phyloP scores from a whole-genome alignment of 148 eudicot species.

The Rhododendron williamsianum region DNA sequence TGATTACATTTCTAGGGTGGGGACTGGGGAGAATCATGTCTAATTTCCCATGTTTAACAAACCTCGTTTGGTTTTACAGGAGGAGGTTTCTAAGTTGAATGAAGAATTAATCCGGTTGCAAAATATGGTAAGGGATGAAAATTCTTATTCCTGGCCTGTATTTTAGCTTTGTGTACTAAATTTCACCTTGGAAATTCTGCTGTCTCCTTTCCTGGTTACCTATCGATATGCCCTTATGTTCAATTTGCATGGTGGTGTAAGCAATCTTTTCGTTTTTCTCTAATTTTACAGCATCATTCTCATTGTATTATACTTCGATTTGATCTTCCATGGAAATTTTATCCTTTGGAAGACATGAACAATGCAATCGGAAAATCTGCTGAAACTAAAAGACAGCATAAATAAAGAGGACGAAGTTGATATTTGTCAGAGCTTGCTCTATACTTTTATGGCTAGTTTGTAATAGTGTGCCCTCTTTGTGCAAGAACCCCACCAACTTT shows the following conservation, averaged over 20 bases:
- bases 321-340: not conserved
- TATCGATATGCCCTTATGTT: not conserved
- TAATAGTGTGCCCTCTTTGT: not conserved
- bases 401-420: not conserved
- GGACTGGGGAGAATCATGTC: not conserved
- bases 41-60: conserved; percentile 2
- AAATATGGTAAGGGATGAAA: conserved; percentile 39
- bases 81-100: conserved; percentile 51
- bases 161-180: not conserved
- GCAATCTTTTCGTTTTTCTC: not conserved
- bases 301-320: not conserved
- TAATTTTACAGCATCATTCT: not conserved
- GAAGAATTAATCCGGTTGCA: conserved; percentile 55
- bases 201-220: conserved; percentile 6
- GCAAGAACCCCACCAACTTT: not conserved
- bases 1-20: not conserved
- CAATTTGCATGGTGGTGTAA: not conserved
- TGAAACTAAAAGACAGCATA: not conserved
- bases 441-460: not conserved
- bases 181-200: not conserved
- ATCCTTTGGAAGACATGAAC: not conserved
- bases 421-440: not conserved
- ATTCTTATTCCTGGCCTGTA: not conserved
- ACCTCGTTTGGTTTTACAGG: conserved; percentile 42
- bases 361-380: not conserved